phyloP scores from a whole-genome alignment of 306 rosid species.

The Benincasa hispida region DNA sequence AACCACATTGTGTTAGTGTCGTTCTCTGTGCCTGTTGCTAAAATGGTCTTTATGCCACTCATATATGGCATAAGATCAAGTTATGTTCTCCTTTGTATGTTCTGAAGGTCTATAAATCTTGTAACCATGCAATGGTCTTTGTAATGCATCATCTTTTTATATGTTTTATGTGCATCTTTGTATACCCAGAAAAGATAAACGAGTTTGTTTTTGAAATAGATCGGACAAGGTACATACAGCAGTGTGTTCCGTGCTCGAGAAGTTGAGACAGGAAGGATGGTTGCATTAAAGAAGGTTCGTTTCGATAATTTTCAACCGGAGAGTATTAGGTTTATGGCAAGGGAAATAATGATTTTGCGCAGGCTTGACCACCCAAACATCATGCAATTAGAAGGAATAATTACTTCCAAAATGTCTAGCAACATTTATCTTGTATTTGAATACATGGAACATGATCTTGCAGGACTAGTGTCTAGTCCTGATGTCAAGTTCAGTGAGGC shows the following conservation, averaged over 20 bases:
- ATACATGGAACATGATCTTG: slow-evolving; percentile 99
- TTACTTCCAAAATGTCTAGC: slow-evolving; percentile 58
- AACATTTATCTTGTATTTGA: slow-evolving; percentile 95
- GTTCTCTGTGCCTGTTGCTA: neutral
- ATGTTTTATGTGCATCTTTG: neutral
- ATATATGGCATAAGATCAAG: neutral
- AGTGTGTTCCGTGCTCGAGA: slow-evolving; percentile 87
- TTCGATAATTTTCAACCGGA: slow-evolving; percentile 85
- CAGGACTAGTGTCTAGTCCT: slow-evolving; percentile 71
- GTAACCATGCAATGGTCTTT: neutral
- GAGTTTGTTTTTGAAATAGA: slow-evolving; percentile 23
- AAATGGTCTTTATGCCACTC: neutral
- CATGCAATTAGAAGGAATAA: slow-evolving; percentile 83
- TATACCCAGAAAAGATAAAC: neutral
- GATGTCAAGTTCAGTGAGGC: slow-evolving; percentile 51
- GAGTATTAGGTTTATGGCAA: slow-evolving; percentile 91
- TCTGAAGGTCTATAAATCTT: neutral
- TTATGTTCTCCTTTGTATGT: neutral
- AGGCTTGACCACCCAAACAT: slow-evolving; percentile 94
- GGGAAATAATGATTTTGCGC: slow-evolving; percentile 81
- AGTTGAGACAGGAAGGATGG: slow-evolving; percentile 67
- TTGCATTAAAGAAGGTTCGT: slow-evolving; percentile 89
- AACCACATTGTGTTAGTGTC: neutral
- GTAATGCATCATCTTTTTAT: neutral
- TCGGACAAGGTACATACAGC: slow-evolving; percentile 99